These are phyloP conservation scores for Paspalum notatum DNA, from an alignment of 176 grass and related monocot species.

Conservation along the genomic window DNA sequence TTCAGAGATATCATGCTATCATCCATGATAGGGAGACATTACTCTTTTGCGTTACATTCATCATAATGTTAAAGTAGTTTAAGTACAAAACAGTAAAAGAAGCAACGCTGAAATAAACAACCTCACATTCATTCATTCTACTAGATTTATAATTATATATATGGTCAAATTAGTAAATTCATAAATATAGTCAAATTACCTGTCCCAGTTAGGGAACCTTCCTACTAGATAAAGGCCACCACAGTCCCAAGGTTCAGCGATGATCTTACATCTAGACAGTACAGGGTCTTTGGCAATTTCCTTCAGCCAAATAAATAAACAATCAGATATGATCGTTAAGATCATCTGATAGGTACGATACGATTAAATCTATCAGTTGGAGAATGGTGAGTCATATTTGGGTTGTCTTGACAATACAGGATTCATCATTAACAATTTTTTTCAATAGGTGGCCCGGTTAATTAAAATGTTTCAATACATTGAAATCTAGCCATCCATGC, in stretches of 20 bases:
- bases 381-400: background rate
- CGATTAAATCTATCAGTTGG: background rate
- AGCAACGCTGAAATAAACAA: constrained; percentile 17
- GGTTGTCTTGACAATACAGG: constrained; percentile 3
- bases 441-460: background rate
- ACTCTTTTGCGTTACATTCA: constrained; percentile 30
- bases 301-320: constrained; percentile 52
- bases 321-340: constrained; percentile 17
- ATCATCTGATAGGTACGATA: background rate
- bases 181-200: constrained; percentile 51
- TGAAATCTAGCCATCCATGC: background rate
- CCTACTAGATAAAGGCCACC: constrained; percentile 97
- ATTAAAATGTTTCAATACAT: background rate
- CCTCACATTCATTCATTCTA: background rate
- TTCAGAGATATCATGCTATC: constrained; percentile 3
- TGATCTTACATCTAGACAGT: constrained; percentile 98
- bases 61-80: background rate
- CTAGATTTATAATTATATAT: constrained; percentile 16
- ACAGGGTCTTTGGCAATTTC: constrained; percentile 90
- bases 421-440: background rate
- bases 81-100: background rate
- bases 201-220: constrained; percentile 97
- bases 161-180: constrained; percentile 37
- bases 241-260: constrained; percentile 99
- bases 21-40: constrained; percentile 15